Evolutionary conservation across 1,284 basidiomycete species (phyloP).

Genomic region (Puccinia sorghi): DNA sequence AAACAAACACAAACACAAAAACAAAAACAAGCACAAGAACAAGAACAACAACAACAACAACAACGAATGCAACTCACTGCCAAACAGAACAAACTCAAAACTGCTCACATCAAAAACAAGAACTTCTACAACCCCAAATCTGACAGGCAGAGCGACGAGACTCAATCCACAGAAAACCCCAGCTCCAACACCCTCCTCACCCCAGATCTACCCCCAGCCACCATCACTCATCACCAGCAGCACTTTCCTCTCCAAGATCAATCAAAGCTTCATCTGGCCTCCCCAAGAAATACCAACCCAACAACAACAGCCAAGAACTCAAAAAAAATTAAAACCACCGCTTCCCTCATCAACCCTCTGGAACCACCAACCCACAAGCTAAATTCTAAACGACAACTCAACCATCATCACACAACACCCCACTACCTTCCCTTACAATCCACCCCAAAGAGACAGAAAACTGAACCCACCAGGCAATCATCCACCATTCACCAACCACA

Average conservation of each 20-base stretch:
- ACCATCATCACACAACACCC: background rate
- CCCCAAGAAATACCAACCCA: background rate
- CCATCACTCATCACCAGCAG: background rate
- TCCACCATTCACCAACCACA: conserved; percentile 2
- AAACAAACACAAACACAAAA: no score
- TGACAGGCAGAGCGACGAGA: background rate
- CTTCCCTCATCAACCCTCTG: background rate
- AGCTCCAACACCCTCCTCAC: conserved; percentile 18
- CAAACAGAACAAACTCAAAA: background rate
- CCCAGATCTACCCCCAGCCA: background rate
- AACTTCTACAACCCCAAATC: background rate
- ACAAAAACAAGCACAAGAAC: no score
- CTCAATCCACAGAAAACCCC: conserved; percentile 5
- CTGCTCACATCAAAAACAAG: background rate
- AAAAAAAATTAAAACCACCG: background rate
- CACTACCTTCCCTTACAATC: background rate
- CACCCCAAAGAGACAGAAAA: conserved; percentile 13
- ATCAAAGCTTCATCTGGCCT: background rate
- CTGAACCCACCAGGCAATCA: conserved; percentile 6
- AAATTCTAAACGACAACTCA: background rate
- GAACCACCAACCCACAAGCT: background rate
- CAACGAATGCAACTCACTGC: no score
- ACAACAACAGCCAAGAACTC: background rate
- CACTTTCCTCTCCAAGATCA: background rate
- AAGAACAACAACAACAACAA: no score